phyloP scores from a whole-genome alignment of 331 rosid species.

The Malus hybrid region DNA sequence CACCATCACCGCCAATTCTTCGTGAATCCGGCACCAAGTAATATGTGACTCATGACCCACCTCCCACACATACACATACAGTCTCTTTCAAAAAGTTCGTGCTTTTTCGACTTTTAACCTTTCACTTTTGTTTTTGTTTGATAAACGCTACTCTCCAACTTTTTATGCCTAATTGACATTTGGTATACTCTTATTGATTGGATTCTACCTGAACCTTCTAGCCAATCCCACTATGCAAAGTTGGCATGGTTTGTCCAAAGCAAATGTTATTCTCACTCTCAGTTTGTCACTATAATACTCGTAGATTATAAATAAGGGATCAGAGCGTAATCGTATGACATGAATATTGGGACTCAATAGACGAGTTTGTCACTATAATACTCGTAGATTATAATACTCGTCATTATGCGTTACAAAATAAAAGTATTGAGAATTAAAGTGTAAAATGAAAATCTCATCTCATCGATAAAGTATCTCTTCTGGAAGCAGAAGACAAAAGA shows the following conservation, averaged over 20 bases:
- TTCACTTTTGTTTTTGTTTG: not conserved
- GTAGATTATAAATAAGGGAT: not conserved
- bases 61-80: no score
- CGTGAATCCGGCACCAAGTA: not conserved
- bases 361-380: no score
- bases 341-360: no score
- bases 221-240: not conserved
- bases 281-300: not conserved
- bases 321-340: not conserved
- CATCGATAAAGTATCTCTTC: no score
- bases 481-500: not conserved
- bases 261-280: not conserved
- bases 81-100: not conserved
- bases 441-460: not conserved
- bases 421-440: no score
- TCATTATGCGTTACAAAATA: not conserved
- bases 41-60: conserved; percentile 4
- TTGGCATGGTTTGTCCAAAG: not conserved
- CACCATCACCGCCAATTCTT: not conserved
- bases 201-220: not conserved
- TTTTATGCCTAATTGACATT: not conserved
- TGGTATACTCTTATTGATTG: not conserved
- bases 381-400: no score
- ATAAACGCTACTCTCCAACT: not conserved
- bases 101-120: not conserved